Base-by-base conservation (phyloP, 2,329 filamentous ascomycete species). In the Penicillium griseofulvum region DNA sequence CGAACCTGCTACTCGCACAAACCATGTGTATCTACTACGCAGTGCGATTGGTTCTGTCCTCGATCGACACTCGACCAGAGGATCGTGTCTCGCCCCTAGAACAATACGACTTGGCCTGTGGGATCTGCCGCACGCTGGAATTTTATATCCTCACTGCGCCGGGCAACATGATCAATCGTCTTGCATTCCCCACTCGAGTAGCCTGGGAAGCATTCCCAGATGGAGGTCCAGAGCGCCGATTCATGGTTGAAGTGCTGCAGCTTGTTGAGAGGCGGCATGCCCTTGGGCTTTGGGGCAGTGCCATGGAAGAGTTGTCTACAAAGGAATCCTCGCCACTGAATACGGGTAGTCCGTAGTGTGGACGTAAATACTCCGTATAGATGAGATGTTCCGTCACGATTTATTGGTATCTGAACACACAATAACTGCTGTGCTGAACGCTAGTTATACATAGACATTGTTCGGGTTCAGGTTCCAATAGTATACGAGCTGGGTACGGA, bases 161-260 rank as follows among this genome's bases (percentile, higher is more conserved):
- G 0, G 71, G 71, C 1, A 74, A 73, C 49, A 73, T 74, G 71
- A 74, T 74, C 45, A 74, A 74, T 47, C 71, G 71, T 2, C 66
- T 74, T 11, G 71, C 71, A 1, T 73, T 74, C 33, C 62, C 71
- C 2, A 69, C 70, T 6, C 68, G 71, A 2, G 71, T 74, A 1
- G 71, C 71, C 7, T 74, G 71, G 71, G 71, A 74, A 46, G 70
- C 62, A 1, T 69, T 74, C 36, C 70, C 71, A 1, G 65, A 66
- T 4, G 59, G 55, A 5, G 68, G 69, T 1, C 67, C 70, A 3
- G 71, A 74, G 47, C 68, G 68, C 22, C 54, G 47, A 3, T 74
- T 71, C 17, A 66, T 74, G 60, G 54, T 60, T 10, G 65, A 70
- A 8, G 70, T 74, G 14, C 49, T 73, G 46, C 64, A 68, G 16